These are phyloP conservation scores for Coemansia reversa DNA, from an alignment of 192 early-diverging fungal genomes.

Conservation along the genomic window DNA sequence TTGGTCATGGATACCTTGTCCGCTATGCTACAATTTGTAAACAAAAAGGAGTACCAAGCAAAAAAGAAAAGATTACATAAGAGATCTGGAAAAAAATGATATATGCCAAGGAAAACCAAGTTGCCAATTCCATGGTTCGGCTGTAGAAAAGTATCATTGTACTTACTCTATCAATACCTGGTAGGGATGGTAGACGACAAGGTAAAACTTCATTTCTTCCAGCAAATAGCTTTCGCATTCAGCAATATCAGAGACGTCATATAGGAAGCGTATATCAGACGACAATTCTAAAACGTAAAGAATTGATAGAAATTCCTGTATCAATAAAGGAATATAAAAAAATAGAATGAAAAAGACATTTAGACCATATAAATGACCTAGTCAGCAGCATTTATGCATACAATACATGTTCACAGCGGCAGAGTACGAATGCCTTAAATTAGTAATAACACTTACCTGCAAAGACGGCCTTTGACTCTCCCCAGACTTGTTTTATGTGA, in stretches of 20 bases:
- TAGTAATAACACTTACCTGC: constrained; percentile 26
- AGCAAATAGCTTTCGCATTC: constrained; percentile 92
- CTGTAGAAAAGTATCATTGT: background rate
- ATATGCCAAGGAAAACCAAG: background rate
- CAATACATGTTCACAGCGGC: background rate
- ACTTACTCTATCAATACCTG: constrained; percentile 70
- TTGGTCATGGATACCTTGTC: constrained; percentile 39
- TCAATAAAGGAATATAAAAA: too few species aligned
- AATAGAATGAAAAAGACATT: background rate
- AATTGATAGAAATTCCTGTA: background rate
- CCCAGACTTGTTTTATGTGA: constrained; percentile 60
- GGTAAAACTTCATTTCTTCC: constrained; percentile 88
- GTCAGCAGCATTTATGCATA: constrained; percentile 3
- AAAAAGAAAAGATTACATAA: background rate
- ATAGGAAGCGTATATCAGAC: constrained; percentile 51
- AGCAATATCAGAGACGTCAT: constrained; percentile 75
- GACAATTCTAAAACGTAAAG: constrained; percentile 21
- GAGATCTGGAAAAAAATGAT: background rate
- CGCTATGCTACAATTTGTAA: constrained; percentile 19
- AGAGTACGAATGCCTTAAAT: background rate
- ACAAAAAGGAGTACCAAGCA: background rate
- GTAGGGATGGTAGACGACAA: constrained; percentile 89
- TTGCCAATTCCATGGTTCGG: background rate
- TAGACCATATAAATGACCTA: too few species aligned
- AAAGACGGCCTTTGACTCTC: constrained; percentile 42